phyloP scores from a whole-genome alignment of 2,329 filamentous ascomycete genomes.

The Emmonsiellopsis sp. region DNA sequence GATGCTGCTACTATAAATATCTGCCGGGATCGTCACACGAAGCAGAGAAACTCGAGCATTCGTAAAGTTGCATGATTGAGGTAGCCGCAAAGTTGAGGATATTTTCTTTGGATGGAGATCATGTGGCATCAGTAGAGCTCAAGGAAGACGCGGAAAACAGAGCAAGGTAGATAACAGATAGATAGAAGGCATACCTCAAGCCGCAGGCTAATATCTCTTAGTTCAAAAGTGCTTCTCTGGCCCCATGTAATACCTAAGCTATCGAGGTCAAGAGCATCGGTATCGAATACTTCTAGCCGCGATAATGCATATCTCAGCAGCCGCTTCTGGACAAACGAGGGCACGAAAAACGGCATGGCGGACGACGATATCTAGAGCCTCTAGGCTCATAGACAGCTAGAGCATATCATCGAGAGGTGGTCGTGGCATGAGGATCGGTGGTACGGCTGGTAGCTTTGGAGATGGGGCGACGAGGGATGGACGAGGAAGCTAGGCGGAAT shows the following conservation, averaged over 20 bases:
- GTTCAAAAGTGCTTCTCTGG: conserved; percentile 68
- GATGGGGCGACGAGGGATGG: neutral
- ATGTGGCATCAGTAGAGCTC: neutral
- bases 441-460: neutral
- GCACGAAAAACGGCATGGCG: conserved; percentile 64
- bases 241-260: conserved; percentile 78
- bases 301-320: conserved; percentile 79
- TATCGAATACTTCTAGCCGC: conserved; percentile 76
- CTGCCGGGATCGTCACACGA: conserved; percentile 73
- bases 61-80: conserved; percentile 58
- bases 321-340: conserved; percentile 74
- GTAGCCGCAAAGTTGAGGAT: conserved; percentile 62
- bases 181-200: conserved; percentile 50
- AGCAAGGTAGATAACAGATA: conserved; percentile 16
- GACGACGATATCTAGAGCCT: conserved; percentile 16
- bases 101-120: conserved; percentile 55
- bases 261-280: conserved; percentile 74
- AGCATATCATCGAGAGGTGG: conserved; percentile 14
- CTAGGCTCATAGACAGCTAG: conserved; percentile 16
- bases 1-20: conserved; percentile 79
- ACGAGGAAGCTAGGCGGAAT: conserved; percentile 66
- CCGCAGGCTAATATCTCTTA: conserved; percentile 75
- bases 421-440: neutral
- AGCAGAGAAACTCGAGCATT: conserved; percentile 68
- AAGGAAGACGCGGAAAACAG: neutral